Conservation (phyloP, 768 basidiomycete genomes). For the Ephemerocybe angulata region DNA sequence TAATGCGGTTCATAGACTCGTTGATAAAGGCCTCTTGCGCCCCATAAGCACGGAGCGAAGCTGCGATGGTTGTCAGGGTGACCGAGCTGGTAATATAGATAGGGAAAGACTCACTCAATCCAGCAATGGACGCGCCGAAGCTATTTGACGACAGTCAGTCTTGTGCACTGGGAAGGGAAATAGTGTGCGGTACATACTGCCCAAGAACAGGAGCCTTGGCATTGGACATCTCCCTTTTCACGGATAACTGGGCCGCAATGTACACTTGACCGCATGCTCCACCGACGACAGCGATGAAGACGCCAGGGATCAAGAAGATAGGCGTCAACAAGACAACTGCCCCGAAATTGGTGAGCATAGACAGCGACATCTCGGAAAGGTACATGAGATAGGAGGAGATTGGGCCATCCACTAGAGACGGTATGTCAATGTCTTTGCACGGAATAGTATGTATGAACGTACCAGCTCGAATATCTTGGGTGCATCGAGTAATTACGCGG, state of each 20-base stretch:
- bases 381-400: slow-evolving; percentile 26
- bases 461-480: slow-evolving; percentile 55
- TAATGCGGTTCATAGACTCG: slow-evolving; percentile 46
- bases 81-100: not conserved
- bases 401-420: slow-evolving; percentile 43
- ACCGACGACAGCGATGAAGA: slow-evolving; percentile 18
- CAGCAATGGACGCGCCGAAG: slow-evolving; percentile 57
- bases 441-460: not conserved
- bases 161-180: too few species aligned
- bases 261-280: slow-evolving; percentile 33
- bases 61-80: slow-evolving; percentile 19
- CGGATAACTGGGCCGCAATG: slow-evolving; percentile 41
- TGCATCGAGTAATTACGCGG: slow-evolving; percentile 59
- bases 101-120: slow-evolving; percentile 36
- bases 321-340: slow-evolving; percentile 43
- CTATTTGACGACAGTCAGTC: too few species aligned
- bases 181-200: slow-evolving; percentile 37
- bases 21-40: slow-evolving; percentile 45
- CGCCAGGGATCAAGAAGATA: slow-evolving; percentile 30
- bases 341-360: slow-evolving; percentile 38
- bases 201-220: slow-evolving; percentile 41
- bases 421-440: too few species aligned
- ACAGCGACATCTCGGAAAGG: slow-evolving; percentile 27
- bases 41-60: slow-evolving; percentile 61
- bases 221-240: slow-evolving; percentile 43